phyloP scores from a whole-genome alignment of 179 eudicot species.

The Corrigiola litoralis region DNA sequence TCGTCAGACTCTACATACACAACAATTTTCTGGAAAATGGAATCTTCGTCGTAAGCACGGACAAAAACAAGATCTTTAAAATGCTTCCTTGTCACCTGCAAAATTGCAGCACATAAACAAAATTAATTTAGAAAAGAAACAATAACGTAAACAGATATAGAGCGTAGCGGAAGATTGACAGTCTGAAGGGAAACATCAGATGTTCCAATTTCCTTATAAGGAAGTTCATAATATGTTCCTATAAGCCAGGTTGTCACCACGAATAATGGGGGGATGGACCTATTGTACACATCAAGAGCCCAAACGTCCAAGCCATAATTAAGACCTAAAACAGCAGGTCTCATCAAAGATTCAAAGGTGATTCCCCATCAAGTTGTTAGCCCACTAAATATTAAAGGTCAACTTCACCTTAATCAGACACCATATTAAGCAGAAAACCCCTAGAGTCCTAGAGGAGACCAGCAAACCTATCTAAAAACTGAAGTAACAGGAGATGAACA shows the following conservation, averaged over 20 bases:
- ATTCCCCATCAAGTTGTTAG: background rate
- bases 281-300: background rate
- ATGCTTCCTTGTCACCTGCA: conserved; percentile 72
- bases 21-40: conserved; percentile 49
- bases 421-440: background rate
- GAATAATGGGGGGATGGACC: background rate
- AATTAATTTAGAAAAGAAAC: background rate
- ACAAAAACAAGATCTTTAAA: conserved; percentile 70
- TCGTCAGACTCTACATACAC: conserved; percentile 62
- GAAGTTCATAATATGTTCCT: background rate
- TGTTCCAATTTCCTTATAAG: too few species aligned
- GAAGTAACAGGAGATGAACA: background rate
- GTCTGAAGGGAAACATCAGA: too few species aligned
- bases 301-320: background rate
- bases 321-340: background rate
- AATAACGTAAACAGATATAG: too few species aligned
- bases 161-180: too few species aligned
- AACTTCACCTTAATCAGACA: background rate
- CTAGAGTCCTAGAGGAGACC: background rate
- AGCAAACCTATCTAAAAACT: background rate
- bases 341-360: background rate
- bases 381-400: background rate
- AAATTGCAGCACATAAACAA: background rate
- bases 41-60: conserved; percentile 48
- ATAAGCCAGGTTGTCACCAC: background rate